Conservation (phyloP, 371 early-diverging fungal genomes). For the Mucor indicus region DNA sequence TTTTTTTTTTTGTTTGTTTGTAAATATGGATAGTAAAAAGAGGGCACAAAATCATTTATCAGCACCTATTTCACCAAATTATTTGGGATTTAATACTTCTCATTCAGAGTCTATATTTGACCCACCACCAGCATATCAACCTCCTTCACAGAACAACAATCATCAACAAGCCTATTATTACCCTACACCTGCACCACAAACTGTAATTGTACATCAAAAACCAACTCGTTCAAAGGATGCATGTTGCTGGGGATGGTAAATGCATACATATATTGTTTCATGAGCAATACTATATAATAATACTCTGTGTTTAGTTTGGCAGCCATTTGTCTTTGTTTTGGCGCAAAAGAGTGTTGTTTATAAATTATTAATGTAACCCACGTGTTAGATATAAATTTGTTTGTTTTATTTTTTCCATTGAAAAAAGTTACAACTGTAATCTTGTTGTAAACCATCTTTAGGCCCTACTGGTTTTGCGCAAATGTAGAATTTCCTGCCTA, state of each 20-base stretch:
- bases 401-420: not conserved
- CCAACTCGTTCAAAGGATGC: conserved; percentile 40
- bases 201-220: conserved; percentile 34
- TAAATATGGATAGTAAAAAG: conserved; percentile 2
- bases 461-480: conserved; percentile 62
- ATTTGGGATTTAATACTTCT: conserved; percentile 4
- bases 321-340: conserved; percentile 23
- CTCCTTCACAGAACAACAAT: not conserved
- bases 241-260: conserved; percentile 49
- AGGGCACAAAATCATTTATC: conserved; percentile 20
- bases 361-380: not conserved
- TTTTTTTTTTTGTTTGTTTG: not conserved
- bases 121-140: conserved; percentile 26
- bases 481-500: conserved; percentile 68
- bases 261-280: not conserved
- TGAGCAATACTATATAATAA: not conserved
- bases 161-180: conserved; percentile 22
- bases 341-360: conserved; percentile 26
- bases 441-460: conserved; percentile 15
- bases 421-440: conserved; percentile 38
- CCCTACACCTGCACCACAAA: conserved; percentile 40
- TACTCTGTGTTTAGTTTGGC: conserved; percentile 16
- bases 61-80: conserved; percentile 15
- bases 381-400: not conserved
- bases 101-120: conserved; percentile 17